These are phyloP conservation scores for Solanum aculeatissimum DNA, from an alignment of 305 asterid species.

Conservation along the genomic window DNA sequence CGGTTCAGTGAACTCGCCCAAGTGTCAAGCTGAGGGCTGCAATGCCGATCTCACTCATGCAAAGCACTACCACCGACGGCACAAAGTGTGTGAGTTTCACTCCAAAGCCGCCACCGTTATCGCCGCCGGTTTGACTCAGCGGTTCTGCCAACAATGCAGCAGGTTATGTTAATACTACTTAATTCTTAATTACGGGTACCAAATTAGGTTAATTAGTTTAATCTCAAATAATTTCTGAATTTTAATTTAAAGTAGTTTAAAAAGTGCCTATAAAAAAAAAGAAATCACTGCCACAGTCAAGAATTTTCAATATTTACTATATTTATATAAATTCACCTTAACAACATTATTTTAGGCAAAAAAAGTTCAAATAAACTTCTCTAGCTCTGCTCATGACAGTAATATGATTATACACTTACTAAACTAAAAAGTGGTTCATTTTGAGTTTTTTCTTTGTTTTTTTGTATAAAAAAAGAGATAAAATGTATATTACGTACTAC, in stretches of 20 bases:
- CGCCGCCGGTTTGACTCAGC: slow-evolving; percentile 90
- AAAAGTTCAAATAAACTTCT: too few species aligned
- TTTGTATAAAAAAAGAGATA: not conserved
- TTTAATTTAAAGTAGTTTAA: not conserved
- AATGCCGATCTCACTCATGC: slow-evolving; percentile 78
- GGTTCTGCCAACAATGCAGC: slow-evolving; percentile 99
- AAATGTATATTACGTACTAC: not conserved
- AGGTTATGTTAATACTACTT: slow-evolving; percentile 28
- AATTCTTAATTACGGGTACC: not conserved
- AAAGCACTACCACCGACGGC: slow-evolving; percentile 98
- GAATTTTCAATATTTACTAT: not conserved
- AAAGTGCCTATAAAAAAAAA: not conserved
- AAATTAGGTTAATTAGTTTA: not conserved
- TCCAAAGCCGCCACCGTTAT: slow-evolving; percentile 88
- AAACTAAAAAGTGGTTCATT: not conserved
- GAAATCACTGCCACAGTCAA: not conserved
- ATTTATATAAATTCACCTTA: too few species aligned
- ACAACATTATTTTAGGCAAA: too few species aligned
- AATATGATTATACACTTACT: not conserved
- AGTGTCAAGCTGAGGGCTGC: slow-evolving; percentile 95
- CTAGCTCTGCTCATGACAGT: not conserved
- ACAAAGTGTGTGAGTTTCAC: slow-evolving; percentile 96
- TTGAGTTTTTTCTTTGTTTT: not conserved
- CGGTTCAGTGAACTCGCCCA: slow-evolving; percentile 56
- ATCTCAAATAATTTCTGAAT: not conserved